Evolutionary conservation across 1,139 yeast species (phyloP).

Genomic region (Yamadazyma triangularis): DNA sequence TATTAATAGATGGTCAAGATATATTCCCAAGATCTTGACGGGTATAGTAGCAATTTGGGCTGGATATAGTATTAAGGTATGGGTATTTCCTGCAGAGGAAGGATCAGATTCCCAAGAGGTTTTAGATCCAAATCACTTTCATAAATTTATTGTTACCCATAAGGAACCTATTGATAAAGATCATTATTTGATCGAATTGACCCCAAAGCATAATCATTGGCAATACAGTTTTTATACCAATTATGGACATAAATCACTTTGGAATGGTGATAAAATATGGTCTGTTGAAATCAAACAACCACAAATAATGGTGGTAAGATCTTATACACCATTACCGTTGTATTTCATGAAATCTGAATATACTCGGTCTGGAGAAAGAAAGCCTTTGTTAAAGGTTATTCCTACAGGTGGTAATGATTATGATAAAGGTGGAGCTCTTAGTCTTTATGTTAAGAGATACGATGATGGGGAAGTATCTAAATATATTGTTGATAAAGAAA

Average conservation of each 20-base stretch:
- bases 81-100: constrained; percentile 40
- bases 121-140: constrained; percentile 56
- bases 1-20: constrained; percentile 40
- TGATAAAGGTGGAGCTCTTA: constrained; percentile 58
- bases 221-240: constrained; percentile 36
- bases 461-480: constrained; percentile 82
- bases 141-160: constrained; percentile 65
- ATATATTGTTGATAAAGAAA: constrained; percentile 57
- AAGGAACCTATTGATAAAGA: constrained; percentile 63
- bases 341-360: constrained; percentile 44
- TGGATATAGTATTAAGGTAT: constrained; percentile 50
- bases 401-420: constrained; percentile 46
- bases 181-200: constrained; percentile 69
- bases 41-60: constrained; percentile 58
- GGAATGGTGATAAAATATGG: constrained; percentile 80
- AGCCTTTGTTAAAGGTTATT: constrained; percentile 45
- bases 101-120: constrained; percentile 45
- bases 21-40: constrained; percentile 53
- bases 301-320: constrained; percentile 82
- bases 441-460: constrained; percentile 75
- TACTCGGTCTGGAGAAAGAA: constrained; percentile 40
- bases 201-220: constrained; percentile 58
- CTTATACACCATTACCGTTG: constrained; percentile 86
- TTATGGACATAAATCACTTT: constrained; percentile 43
- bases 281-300: constrained; percentile 90